Conservation (phyloP, 768 basidiomycete species). For the Podaxis sp. region DNA sequence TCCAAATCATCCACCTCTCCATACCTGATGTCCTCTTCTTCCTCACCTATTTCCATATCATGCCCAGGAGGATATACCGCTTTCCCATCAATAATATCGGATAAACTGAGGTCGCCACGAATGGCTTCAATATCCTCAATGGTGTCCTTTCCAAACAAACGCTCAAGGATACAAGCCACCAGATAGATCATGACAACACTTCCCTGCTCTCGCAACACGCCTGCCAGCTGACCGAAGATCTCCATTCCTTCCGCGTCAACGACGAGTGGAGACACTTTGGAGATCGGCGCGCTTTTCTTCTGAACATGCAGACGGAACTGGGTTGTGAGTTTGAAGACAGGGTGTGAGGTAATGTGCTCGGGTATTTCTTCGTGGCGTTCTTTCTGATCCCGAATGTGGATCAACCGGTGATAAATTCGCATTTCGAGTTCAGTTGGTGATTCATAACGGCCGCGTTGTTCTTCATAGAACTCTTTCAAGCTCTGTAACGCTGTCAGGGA, state of each 20-base stretch:
- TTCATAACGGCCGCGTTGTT: constrained; percentile 61
- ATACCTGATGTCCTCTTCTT: constrained; percentile 18
- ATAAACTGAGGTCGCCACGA: constrained; percentile 47
- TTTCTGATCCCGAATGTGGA: constrained; percentile 82
- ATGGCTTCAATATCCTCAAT: constrained; percentile 72
- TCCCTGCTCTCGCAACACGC: constrained; percentile 60
- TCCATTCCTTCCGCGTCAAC: constrained; percentile 66
- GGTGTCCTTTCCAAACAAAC: constrained; percentile 79
- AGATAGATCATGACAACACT: constrained; percentile 77
- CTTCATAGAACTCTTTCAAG: constrained; percentile 90
- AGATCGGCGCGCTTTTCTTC: constrained; percentile 68
- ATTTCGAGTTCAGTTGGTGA: constrained; percentile 92
- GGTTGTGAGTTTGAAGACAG: constrained; percentile 80
- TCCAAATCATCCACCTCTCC: constrained; percentile 20
- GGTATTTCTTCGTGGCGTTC: constrained; percentile 77
- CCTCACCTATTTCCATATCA: constrained; percentile 21
- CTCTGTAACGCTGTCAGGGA: constrained; percentile 71
- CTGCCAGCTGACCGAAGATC: constrained; percentile 61
- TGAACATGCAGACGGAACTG: constrained; percentile 80
- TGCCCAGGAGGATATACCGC: constrained; percentile 26
- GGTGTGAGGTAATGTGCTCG: constrained; percentile 56
- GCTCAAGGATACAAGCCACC: constrained; percentile 83
- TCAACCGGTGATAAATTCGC: constrained; percentile 90
- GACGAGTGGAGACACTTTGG: constrained; percentile 56
- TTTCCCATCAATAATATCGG: constrained; percentile 68